These are phyloP conservation scores for Oryza longistaminata DNA, from an alignment of 176 grass and related monocot species.

Conservation along the genomic window DNA sequence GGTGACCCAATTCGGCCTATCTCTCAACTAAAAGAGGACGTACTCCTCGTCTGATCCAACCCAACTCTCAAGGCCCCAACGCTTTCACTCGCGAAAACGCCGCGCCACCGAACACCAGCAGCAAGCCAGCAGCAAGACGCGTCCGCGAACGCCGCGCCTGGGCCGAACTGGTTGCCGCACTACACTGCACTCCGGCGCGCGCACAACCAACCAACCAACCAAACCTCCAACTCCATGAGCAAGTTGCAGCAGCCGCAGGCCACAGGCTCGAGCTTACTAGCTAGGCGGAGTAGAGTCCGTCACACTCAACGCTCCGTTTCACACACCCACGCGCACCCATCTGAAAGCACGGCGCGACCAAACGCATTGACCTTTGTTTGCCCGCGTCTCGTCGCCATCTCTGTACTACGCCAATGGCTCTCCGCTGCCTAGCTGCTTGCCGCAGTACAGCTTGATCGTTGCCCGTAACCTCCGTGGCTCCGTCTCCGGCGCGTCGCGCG, in stretches of 20 bases:
- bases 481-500: too few relatives aligned
- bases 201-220: not conserved
- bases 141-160: too few relatives aligned
- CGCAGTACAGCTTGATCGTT: not conserved
- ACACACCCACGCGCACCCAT: not conserved
- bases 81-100: not conserved
- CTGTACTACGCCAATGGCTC: not conserved
- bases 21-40: not conserved
- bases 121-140: not conserved
- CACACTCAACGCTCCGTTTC: not conserved
- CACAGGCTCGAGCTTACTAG: not conserved
- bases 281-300: not conserved
- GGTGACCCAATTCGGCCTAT: not conserved
- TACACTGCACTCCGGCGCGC: too few relatives aligned
- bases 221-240: not conserved
- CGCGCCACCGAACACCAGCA: not conserved
- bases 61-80: not conserved
- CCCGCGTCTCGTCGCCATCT: slow-evolving; percentile 19
- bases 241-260: not conserved
- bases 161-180: too few relatives aligned
- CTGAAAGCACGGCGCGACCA: slow-evolving; percentile 40
- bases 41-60: not conserved
- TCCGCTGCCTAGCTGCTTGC: not conserved
- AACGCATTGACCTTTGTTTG: slow-evolving; percentile 21
- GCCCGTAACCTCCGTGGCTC: not conserved